phyloP scores from a whole-genome alignment of 106 monocot genomes.

The Dendrobium catenatum region DNA sequence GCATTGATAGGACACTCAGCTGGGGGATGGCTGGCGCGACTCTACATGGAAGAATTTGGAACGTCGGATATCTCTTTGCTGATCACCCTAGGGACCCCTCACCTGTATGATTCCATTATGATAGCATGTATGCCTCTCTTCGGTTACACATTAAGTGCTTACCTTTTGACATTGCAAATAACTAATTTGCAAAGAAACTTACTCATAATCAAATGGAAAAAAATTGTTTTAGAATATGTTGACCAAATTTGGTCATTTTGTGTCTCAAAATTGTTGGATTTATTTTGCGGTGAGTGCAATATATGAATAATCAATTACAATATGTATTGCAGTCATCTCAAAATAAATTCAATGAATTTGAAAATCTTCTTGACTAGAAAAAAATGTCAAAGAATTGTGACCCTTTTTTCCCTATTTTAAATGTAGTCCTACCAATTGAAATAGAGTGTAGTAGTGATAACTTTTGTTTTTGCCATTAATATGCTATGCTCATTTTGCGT shows the following conservation, averaged over 20 bases:
- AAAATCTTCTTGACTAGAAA: no score
- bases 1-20: conserved; percentile 93
- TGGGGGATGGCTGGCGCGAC: conserved; percentile 86
- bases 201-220: no score
- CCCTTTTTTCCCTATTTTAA: no score
- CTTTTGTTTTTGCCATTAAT: not conserved
- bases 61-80: conserved; percentile 43
- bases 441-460: not conserved
- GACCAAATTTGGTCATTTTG: no score
- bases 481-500: not conserved
- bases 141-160: not conserved
- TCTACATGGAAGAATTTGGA: conserved; percentile 74
- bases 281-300: no score
- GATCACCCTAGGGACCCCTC: conserved; percentile 82
- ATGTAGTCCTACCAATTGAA: not conserved
- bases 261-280: no score
- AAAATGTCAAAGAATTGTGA: no score
- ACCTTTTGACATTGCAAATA: not conserved
- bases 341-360: no score
- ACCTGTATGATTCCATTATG: conserved; percentile 46
- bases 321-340: no score
- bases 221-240: no score
- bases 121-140: not conserved
- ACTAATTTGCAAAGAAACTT: no score
- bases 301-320: no score